These are phyloP conservation scores for Tilletia indica DNA, from an alignment of 1,284 basidiomycete genomes.

Conservation along the genomic window DNA sequence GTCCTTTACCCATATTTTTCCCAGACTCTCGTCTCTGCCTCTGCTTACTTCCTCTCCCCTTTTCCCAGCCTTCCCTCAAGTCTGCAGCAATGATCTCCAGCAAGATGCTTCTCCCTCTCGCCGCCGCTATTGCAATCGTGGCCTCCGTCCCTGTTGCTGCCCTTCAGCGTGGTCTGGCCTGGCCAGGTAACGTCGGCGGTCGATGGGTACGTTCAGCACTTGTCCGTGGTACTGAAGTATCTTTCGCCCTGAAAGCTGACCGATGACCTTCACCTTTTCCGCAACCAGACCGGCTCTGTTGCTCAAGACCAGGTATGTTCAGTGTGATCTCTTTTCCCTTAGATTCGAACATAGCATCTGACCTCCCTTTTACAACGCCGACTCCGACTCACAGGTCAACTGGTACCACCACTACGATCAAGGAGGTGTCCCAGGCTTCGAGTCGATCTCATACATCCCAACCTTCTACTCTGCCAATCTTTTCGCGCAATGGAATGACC, in stretches of 20 bases:
- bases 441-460: background rate
- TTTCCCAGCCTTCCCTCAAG: background rate
- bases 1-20: too few relatives aligned
- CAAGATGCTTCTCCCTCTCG: background rate
- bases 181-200: constrained; percentile 1
- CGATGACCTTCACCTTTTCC: background rate
- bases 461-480: background rate
- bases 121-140: constrained; percentile 1
- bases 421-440: constrained; percentile 12
- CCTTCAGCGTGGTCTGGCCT: constrained; percentile 7
- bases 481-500: background rate
- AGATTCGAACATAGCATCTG: too few relatives aligned
- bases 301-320: background rate
- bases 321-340: too few relatives aligned
- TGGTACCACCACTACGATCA: constrained; percentile 18
- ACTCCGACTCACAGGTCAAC: background rate
- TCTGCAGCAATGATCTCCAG: background rate
- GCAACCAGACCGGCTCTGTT: constrained; percentile 8
- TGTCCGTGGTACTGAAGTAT: background rate
- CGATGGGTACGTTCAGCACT: constrained; percentile 1
- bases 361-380: too few relatives aligned
- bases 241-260: background rate
- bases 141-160: background rate
- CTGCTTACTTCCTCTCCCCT: background rate
- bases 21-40: background rate